Conservation (phyloP, 345 rosid species). For the Sonneratia caseolaris region DNA sequence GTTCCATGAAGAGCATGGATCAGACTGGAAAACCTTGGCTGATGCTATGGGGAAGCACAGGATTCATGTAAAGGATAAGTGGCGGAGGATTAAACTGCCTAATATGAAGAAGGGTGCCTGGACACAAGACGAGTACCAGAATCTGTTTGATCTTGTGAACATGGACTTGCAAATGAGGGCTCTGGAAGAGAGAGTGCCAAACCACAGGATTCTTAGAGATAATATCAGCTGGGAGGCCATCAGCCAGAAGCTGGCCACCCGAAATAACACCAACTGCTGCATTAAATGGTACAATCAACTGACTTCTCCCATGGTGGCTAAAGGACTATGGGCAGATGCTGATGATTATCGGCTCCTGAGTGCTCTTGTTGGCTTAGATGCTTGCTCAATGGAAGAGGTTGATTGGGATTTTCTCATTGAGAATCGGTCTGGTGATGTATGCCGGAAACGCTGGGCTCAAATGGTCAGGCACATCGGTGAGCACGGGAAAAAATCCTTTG, state of each 20-base stretch:
- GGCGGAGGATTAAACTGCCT: too few relatives aligned
- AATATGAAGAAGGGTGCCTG: too few relatives aligned
- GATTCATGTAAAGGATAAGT: too few relatives aligned
- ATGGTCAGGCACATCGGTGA: slow-evolving; percentile 53
- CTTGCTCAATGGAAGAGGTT: slow-evolving; percentile 19
- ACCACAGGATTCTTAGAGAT: slow-evolving; percentile 67
- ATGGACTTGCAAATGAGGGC: too few relatives aligned
- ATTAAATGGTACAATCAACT: slow-evolving; percentile 52
- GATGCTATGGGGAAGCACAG: too few relatives aligned
- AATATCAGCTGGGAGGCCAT: slow-evolving; percentile 66
- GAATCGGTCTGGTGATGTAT: slow-evolving; percentile 45
- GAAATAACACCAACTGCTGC: slow-evolving; percentile 37
- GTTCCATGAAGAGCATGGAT: too few relatives aligned
- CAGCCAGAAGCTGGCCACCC: slow-evolving; percentile 38
- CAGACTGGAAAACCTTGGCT: too few relatives aligned
- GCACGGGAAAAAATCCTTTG: slow-evolving; percentile 32
- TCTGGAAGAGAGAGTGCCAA: slow-evolving; percentile 11
- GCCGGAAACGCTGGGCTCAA: slow-evolving; percentile 60
- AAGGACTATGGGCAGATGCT: slow-evolving; percentile 57
- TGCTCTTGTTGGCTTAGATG: slow-evolving; percentile 50
- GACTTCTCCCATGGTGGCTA: slow-evolving; percentile 51
- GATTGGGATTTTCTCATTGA: slow-evolving; percentile 75
- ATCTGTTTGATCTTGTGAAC: slow-evolving; percentile 26
- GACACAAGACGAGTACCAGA: not conserved
- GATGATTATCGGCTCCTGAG: slow-evolving; percentile 61